Percentiles rank a stretch among this genome's conserved stretches.
Evolutionary conservation across 768 basidiomycete genomes (phyloP).

Genomic region (Auricularia heimuer): DNA sequence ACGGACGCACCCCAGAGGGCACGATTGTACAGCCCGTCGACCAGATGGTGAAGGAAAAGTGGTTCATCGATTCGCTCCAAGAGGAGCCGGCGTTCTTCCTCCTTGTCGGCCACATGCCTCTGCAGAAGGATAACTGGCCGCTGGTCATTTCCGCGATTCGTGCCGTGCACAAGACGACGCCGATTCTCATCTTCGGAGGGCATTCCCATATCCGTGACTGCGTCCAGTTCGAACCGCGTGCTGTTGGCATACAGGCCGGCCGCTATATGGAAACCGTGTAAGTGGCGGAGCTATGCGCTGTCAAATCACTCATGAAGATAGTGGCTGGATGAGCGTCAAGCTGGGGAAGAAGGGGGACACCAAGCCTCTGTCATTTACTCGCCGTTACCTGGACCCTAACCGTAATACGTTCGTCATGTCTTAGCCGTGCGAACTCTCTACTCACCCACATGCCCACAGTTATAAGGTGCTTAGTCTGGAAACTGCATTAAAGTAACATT

Average conservation of each 20-base stretch:
- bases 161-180: constrained; percentile 58
- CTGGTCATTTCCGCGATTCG: constrained; percentile 66
- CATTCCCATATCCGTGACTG: constrained; percentile 79
- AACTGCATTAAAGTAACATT: no score
- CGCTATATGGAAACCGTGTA: constrained; percentile 90
- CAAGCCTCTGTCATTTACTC: constrained; percentile 42
- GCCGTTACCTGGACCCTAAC: constrained; percentile 75
- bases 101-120: constrained; percentile 76
- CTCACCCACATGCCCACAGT: neutral
- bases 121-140: constrained; percentile 61
- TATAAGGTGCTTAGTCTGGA: no score
- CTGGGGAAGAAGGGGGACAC: constrained; percentile 30
- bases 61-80: constrained; percentile 25
- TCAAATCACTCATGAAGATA: neutral
- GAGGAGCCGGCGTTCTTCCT: constrained; percentile 80
- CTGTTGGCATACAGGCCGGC: constrained; percentile 77
- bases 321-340: constrained; percentile 33
- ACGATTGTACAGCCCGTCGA: constrained; percentile 58
- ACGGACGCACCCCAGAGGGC: neutral
- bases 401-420: constrained; percentile 63
- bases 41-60: constrained; percentile 69
- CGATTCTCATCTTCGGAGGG: constrained; percentile 77
- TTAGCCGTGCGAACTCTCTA: neutral
- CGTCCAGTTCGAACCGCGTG: constrained; percentile 58
- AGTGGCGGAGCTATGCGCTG: constrained; percentile 6